A percentile compares a stretch with the other conserved stretches of the same genome.
Evolutionary conservation across 306 rosid species (phyloP).

Genomic region (Lagenaria siceraria): DNA sequence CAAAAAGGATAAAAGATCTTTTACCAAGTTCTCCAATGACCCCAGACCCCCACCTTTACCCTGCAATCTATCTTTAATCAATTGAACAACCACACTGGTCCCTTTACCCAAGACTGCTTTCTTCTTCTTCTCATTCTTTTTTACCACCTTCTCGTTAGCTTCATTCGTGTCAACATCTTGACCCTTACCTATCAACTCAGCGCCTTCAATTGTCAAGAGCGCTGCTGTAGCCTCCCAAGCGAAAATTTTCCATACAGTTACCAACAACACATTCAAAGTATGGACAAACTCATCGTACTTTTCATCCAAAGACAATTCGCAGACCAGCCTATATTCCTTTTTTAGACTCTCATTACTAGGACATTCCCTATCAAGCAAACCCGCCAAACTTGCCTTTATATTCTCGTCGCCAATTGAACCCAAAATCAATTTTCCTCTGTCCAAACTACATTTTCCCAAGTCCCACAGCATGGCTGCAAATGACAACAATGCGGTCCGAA

Average conservation of each 20-base stretch:
- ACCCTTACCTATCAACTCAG: conserved; percentile 34
- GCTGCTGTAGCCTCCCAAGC: conserved; percentile 57
- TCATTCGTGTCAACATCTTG: conserved; percentile 23
- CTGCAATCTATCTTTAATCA: conserved; percentile 59
- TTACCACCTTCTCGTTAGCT: conserved; percentile 28
- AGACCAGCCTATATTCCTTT: conserved; percentile 22
- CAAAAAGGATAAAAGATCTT: conserved; percentile 38
- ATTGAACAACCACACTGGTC: conserved; percentile 40
- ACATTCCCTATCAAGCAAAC: conserved; percentile 34
- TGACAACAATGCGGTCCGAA: conserved; percentile 25
- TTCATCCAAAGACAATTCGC: conserved; percentile 29
- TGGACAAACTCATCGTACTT: conserved; percentile 41
- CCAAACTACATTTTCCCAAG: conserved; percentile 45
- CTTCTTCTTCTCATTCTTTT: conserved; percentile 60
- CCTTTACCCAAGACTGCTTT: conserved; percentile 72
- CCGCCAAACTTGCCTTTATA: conserved; percentile 20
- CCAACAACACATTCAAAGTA: conserved; percentile 33
- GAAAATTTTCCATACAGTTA: conserved; percentile 55
- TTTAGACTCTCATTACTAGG: conserved; percentile 32
- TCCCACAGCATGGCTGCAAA: conserved; percentile 36
- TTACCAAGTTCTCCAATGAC: conserved; percentile 35
- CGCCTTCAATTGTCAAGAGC: conserved; percentile 37
- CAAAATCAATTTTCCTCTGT: conserved; percentile 30
- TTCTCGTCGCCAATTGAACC: conserved; percentile 14
- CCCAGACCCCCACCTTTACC: conserved; percentile 17